Conservation (phyloP, 106 monocot species). For the Cymbidium sinense region DNA sequence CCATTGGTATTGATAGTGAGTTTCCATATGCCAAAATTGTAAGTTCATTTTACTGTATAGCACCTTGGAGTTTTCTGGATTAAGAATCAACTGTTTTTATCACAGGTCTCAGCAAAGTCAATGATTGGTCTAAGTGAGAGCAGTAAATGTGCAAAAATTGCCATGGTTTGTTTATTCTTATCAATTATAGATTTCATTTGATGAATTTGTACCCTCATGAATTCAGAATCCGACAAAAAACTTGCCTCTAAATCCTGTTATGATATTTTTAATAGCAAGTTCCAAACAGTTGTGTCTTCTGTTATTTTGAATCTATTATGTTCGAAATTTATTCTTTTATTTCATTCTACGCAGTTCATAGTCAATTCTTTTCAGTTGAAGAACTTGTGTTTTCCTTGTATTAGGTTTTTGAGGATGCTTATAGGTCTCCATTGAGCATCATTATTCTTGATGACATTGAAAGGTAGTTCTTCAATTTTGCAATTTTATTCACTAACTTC, state of each 20-base stretch:
- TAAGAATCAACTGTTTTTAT: no score
- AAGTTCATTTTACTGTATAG: slow-evolving; percentile 24
- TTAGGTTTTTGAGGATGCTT: slow-evolving; percentile 98
- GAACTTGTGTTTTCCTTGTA: slow-evolving; percentile 1
- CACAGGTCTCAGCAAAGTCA: slow-evolving; percentile 77
- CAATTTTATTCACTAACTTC: no score
- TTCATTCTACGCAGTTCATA: neutral
- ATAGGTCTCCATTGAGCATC: slow-evolving; percentile 83
- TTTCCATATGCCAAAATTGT: slow-evolving; percentile 96
- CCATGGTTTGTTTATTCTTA: no score
- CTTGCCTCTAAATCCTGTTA: neutral
- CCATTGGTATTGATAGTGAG: slow-evolving; percentile 85
- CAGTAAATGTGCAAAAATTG: slow-evolving; percentile 82
- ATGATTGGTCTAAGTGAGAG: slow-evolving; percentile 91
- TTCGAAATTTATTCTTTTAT: neutral
- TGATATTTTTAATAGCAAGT: neutral
- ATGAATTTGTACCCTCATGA: neutral
- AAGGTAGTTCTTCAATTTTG: no score
- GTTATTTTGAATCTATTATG: neutral
- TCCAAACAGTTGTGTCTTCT: neutral
- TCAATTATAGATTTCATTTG: no score
- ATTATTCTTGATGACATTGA: slow-evolving; percentile 96
- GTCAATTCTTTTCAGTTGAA: neutral
- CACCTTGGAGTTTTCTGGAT: slow-evolving; percentile 48
- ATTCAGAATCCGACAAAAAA: neutral